Conservation (phyloP, 305 asterid genomes). For the Rubia balearica region DNA sequence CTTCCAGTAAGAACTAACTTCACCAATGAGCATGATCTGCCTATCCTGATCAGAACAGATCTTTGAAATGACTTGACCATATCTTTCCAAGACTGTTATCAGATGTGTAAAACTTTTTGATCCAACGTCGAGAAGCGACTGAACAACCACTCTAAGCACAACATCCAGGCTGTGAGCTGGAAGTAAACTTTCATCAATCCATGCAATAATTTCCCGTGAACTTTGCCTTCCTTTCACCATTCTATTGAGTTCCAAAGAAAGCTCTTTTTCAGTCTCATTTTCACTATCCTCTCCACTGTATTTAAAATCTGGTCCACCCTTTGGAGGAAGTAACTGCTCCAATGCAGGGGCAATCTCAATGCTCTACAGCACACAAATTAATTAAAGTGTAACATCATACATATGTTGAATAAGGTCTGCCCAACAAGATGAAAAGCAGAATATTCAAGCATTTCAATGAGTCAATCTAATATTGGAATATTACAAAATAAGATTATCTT, state of each 20-base stretch:
- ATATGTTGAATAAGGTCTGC: neutral
- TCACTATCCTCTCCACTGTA: conserved; percentile 60
- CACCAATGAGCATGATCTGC: conserved; percentile 74
- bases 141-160: conserved; percentile 68
- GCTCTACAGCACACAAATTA: conserved; percentile 46
- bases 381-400: conserved; percentile 6
- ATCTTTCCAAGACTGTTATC: conserved; percentile 94
- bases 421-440: neutral
- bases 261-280: conserved; percentile 56
- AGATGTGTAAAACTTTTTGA: conserved; percentile 96
- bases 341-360: conserved; percentile 90
- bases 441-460: neutral
- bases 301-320: conserved; percentile 61
- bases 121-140: conserved; percentile 88
- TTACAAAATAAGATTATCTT: neutral
- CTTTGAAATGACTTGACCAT: conserved; percentile 82
- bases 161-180: conserved; percentile 67
- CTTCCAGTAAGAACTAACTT: conserved; percentile 86
- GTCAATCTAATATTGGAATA: neutral
- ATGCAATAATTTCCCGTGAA: conserved; percentile 64
- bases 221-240: conserved; percentile 77
- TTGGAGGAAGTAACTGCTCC: conserved; percentile 96
- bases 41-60: conserved; percentile 76
- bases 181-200: conserved; percentile 75
- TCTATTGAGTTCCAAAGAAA: conserved; percentile 67